A percentile compares a stretch with the other conserved stretches of the same genome.
Evolutionary conservation across 371 early-diverging fungal species (phyloP).

Genomic region (Amoeboaphelidium protococcarum): DNA sequence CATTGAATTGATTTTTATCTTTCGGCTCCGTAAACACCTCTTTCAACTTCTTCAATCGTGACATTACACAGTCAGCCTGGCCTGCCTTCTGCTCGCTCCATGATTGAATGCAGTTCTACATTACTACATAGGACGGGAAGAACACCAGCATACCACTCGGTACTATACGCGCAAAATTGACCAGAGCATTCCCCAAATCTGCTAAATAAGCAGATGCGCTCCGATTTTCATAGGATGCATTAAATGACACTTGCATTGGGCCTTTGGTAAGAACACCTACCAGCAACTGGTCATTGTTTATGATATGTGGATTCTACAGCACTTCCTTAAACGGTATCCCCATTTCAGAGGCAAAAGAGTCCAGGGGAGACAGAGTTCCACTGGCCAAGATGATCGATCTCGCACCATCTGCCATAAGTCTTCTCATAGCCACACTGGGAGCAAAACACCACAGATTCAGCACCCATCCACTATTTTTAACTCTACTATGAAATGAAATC

Average conservation of each 20-base stretch:
- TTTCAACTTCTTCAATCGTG: constrained; percentile 8
- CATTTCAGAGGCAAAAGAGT: constrained; percentile 38
- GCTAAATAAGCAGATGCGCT: constrained; percentile 28
- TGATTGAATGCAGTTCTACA: constrained; percentile 11
- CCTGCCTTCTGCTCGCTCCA: constrained; percentile 19
- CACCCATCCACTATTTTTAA: background rate
- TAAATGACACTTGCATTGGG: constrained; percentile 13
- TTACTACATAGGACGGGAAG: constrained; percentile 25
- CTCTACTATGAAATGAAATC: background rate
- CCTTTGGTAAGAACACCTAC: constrained; percentile 20
- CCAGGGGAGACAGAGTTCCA: constrained; percentile 56
- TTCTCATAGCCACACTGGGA: constrained; percentile 28
- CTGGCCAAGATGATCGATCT: constrained; percentile 50
- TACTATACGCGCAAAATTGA: constrained; percentile 9
- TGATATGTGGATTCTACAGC: constrained; percentile 30
- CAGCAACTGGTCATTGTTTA: constrained; percentile 19
- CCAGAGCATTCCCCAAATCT: constrained; percentile 22
- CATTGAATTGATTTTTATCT: constrained; percentile 24
- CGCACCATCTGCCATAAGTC: constrained; percentile 13
- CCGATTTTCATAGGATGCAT: constrained; percentile 22
- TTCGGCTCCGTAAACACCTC: constrained; percentile 19
- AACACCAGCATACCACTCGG: constrained; percentile 29
- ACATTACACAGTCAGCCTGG: constrained; percentile 9
- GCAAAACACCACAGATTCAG: constrained; percentile 24
- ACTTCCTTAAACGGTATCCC: constrained; percentile 15